phyloP scores from a whole-genome alignment of 1,284 basidiomycete genomes.

The Takashimella koratensis region DNA sequence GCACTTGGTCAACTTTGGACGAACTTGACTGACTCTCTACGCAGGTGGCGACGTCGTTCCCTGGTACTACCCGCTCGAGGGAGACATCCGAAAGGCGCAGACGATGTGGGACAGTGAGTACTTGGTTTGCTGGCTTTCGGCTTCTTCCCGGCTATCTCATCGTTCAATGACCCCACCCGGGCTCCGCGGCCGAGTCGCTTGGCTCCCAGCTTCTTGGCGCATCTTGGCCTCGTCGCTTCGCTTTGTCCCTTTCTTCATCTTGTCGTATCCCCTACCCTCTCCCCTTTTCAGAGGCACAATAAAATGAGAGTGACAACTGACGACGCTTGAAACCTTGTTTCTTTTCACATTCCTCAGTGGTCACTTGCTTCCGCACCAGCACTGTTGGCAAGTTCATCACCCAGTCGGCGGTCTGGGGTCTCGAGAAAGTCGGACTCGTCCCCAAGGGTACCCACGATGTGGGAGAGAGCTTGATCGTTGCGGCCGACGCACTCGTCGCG shows the following conservation, averaged over 20 bases:
- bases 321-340: no score
- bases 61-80: slow-evolving; percentile 97
- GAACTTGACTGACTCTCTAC: slow-evolving; percentile 9
- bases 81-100: slow-evolving; percentile 87
- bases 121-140: background rate
- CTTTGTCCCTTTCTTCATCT: slow-evolving; percentile 10
- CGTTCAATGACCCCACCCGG: background rate
- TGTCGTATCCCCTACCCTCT: no score
- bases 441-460: slow-evolving; percentile 94
- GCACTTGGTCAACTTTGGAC: background rate
- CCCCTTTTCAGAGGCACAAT: no score
- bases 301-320: no score
- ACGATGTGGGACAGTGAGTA: slow-evolving; percentile 76
- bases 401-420: slow-evolving; percentile 70
- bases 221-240: slow-evolving; percentile 23
- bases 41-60: slow-evolving; percentile 61
- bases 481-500: slow-evolving; percentile 71
- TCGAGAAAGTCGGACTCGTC: slow-evolving; percentile 75
- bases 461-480: slow-evolving; percentile 81
- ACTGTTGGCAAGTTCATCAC: slow-evolving; percentile 81
- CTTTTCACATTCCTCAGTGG: slow-evolving; percentile 41
- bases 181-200: background rate
- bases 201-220: background rate
- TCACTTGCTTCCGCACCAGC: slow-evolving; percentile 86
- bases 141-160: background rate